Evolutionary conservation across 2,329 filamentous ascomycete species (phyloP), one percentile per base, ranked within the genome.

Genomic region (Neurospora sp.): DNA sequence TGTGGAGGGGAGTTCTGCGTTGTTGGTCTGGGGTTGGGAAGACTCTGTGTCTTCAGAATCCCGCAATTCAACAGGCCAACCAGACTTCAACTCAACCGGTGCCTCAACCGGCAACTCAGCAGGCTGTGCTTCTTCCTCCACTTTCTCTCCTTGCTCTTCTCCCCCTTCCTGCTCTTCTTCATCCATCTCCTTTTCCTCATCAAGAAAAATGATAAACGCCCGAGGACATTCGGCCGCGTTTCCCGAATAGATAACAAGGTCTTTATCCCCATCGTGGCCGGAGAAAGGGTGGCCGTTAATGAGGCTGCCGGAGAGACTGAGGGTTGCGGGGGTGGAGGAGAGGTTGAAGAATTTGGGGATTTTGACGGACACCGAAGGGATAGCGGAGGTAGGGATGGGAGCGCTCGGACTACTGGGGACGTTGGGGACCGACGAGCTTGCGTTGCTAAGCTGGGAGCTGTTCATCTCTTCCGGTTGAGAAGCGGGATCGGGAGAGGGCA

Each of bases 191-290:
- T 17, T 41, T 5, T 40, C 39, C 15, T 17, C 15, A 17, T 40
- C 39, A 0, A 43, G 6, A 8, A 5, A n/a, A n/a, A 43, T 43
- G 40, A 43, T 10, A 43, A 43, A 43, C 40, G 0, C 0, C 17
- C 17, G 40, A 4, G 17, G 17, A 43, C 40, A 43, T n/a, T 43
- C 40, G 40, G 40, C 17, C 8, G 40, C 40, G 40, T 43, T 43
- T 43, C 40, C 40, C 0, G 40, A 43, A 17, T n/a, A 43, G 40
- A 43, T 43, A 1, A 10, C 40, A 8, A 43, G 1, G 0, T 10
- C 17, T 8, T 43, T 3, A 43, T 8, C 0, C 0, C 3, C 17
- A 43, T 2, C 17, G 17, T 2, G 39, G 39, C 1, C 6, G 5
- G 39, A 6, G 12, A 17, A 40, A 6, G 39, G 12, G 12, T 43